Evolutionary conservation across 441 rosid genomes (phyloP).

Genomic region (Lepidium campestre): DNA sequence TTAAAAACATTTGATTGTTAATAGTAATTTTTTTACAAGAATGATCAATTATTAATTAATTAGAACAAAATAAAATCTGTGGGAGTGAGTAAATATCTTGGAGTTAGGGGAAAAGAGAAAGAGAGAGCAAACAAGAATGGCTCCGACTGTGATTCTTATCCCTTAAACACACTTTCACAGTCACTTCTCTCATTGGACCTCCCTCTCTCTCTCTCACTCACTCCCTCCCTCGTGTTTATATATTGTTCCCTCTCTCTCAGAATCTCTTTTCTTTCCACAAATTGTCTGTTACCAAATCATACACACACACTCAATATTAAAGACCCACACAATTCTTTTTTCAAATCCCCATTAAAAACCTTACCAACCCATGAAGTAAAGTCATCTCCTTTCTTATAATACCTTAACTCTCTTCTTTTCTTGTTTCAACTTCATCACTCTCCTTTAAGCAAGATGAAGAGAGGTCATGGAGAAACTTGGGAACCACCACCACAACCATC

Average conservation of each 20-base stretch:
- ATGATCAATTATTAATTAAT: not conserved
- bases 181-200: conserved; percentile 33
- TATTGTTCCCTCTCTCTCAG: conserved; percentile 13
- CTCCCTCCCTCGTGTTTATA: not conserved
- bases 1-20: too few relatives aligned
- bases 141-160: conserved; percentile 34
- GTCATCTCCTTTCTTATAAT: conserved; percentile 14
- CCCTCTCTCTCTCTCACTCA: conserved; percentile 1
- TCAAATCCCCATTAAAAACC: conserved; percentile 13
- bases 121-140: conserved; percentile 32
- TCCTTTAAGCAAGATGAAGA: conserved; percentile 34
- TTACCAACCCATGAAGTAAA: conserved; percentile 23
- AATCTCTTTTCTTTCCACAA: conserved; percentile 33
- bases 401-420: not conserved
- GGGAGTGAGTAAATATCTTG: not conserved
- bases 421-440: not conserved
- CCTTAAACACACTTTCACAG: conserved; percentile 20
- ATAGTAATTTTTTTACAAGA: too few relatives aligned
- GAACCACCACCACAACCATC: not conserved
- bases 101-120: not conserved
- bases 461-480: conserved; percentile 43
- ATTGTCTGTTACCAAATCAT: conserved; percentile 4
- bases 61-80: not conserved
- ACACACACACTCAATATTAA: not conserved
- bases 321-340: not conserved